phyloP scores from a whole-genome alignment of 805 yeast genomes.

The Novakomyces olei region DNA sequence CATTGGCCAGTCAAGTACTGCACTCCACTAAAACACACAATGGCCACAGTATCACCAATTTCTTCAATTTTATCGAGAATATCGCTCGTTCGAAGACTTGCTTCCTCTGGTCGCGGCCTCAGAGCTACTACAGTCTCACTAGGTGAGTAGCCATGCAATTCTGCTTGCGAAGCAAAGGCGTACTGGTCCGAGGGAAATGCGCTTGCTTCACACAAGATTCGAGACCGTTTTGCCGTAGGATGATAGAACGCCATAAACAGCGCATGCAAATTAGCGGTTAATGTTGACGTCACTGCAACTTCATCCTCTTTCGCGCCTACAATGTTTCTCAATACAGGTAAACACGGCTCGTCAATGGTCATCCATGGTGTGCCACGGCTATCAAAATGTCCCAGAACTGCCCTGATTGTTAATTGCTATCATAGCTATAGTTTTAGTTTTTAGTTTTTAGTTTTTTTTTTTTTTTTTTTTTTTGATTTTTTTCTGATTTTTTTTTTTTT shows the following conservation, averaged over 20 bases:
- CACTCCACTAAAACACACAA: conserved; percentile 66
- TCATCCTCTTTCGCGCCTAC: conserved; percentile 61
- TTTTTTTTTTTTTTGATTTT: too few species aligned
- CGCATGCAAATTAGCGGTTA: conserved; percentile 64
- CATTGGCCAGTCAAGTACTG: conserved; percentile 84
- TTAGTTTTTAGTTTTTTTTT: too few species aligned
- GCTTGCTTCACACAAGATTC: conserved; percentile 62
- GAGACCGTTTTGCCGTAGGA: conserved; percentile 32
- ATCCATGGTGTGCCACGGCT: conserved; percentile 45
- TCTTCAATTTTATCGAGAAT: conserved; percentile 34
- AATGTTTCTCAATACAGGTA: conserved; percentile 43
- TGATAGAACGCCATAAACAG: conserved; percentile 50
- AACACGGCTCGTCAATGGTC: conserved; percentile 56
- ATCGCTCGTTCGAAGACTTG: conserved; percentile 36
- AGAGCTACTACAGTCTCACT: conserved; percentile 41
- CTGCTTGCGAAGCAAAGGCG: conserved; percentile 54
- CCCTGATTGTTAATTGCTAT: too few species aligned
- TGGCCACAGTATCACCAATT: conserved; percentile 38
- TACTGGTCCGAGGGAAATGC: conserved; percentile 86
- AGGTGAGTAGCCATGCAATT: conserved; percentile 32
- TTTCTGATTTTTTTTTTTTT: too few species aligned
- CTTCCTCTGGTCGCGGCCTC: conserved; percentile 36
- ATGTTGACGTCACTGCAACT: conserved; percentile 70
- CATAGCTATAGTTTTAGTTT: too few species aligned
- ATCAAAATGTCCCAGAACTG: conserved; percentile 65